Conservation (phyloP, 2,329 filamentous ascomycete species). For the Neofusicoccum cordaticola region DNA sequence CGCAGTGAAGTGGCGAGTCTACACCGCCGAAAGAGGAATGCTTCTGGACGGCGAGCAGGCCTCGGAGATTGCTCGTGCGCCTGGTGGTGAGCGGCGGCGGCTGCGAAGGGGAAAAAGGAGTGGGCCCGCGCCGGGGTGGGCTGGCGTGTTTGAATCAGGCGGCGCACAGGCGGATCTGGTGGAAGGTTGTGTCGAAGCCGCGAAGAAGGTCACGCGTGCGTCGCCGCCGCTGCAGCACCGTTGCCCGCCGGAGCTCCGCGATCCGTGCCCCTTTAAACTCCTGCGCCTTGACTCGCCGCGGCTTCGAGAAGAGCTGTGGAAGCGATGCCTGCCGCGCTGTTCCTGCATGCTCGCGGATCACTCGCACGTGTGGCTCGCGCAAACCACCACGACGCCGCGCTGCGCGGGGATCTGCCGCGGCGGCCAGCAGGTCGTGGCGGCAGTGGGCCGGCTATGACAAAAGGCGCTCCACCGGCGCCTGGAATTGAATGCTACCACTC, state of each 20-base stretch:
- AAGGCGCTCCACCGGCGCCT: conserved; percentile 5
- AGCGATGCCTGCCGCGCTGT: conserved; percentile 9
- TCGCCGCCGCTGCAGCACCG: conserved; percentile 19
- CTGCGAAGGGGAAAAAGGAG: not conserved
- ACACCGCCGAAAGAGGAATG: conserved; percentile 16
- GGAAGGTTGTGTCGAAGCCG: conserved; percentile 25
- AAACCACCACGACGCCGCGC: not conserved
- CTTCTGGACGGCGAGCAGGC: conserved; percentile 6
- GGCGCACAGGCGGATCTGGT: conserved; percentile 37
- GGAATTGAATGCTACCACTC: conserved; percentile 5
- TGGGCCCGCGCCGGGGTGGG: conserved; percentile 22
- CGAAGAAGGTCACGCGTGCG: conserved; percentile 21
- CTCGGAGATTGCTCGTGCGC: conserved; percentile 27
- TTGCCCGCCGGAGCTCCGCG: conserved; percentile 6
- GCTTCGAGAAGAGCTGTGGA: conserved; percentile 1
- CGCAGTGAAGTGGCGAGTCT: conserved; percentile 14
- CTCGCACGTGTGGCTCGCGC: not conserved
- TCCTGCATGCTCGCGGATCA: conserved; percentile 15
- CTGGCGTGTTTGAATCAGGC: conserved; percentile 19
- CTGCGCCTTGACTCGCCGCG: conserved; percentile 5
- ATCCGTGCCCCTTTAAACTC: conserved; percentile 15
- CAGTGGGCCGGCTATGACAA: conserved; percentile 11
- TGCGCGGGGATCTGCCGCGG: not conserved
- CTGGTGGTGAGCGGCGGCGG: conserved; percentile 2
- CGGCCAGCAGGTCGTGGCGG: not conserved